A percentile compares a stretch with the other conserved stretches of the same genome.
These are phyloP conservation scores for Vararia minispora DNA, from an alignment of 768 basidiomycete genomes.

Conservation along the genomic window DNA sequence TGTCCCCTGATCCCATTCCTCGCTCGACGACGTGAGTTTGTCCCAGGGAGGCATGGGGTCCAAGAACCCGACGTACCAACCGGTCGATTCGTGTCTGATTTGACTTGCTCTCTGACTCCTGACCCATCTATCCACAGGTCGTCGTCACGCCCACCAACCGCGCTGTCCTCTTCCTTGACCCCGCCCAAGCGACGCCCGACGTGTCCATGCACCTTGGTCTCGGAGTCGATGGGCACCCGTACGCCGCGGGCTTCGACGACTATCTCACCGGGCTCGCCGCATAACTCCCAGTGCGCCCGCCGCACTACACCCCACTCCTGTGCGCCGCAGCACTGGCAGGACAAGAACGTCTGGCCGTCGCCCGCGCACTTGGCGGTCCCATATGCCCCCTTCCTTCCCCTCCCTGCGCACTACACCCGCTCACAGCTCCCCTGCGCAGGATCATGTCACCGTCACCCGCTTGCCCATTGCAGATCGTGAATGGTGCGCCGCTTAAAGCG, in stretches of 20 bases:
- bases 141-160: conserved; percentile 47
- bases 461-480: conserved; percentile 78
- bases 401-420: not conserved
- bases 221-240: conserved; percentile 57
- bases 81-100: no score
- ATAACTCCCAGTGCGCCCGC: conserved; percentile 14
- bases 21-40: no score
- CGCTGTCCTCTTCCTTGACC: conserved; percentile 64
- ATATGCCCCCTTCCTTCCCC: conserved; percentile 23
- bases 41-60: no score
- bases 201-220: conserved; percentile 41
- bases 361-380: conserved; percentile 67
- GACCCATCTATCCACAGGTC: conserved; percentile 90
- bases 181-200: conserved; percentile 33
- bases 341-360: conserved; percentile 77
- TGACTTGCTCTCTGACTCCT: no score
- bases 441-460: conserved; percentile 45
- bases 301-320: no score
- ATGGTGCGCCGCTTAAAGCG: conserved; percentile 63
- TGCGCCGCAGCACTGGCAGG: no score
- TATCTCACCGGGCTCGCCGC: conserved; percentile 43
- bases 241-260: conserved; percentile 53
- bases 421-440: conserved; percentile 23
- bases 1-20: no score
- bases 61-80: no score